Base-by-base conservation (phyloP, 116 monocot species). In the Phalaenopsis hybrid region DNA sequence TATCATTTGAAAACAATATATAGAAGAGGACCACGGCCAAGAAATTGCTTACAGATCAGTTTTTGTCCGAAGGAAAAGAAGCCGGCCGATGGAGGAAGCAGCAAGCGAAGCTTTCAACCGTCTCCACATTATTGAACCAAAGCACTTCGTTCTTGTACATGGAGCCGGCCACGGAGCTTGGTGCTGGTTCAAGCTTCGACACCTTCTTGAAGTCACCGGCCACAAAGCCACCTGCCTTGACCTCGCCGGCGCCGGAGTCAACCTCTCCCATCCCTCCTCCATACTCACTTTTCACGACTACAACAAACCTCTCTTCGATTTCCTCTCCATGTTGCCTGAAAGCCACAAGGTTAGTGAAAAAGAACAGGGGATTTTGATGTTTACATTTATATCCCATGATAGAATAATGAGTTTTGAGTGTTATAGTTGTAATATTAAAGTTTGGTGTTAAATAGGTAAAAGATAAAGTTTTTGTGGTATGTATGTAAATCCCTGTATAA, bases 81-180 rank as follows among this genome's bases (percentile, higher is more conserved):
- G 55, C 55, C 41, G 41, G 41, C 3, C 55, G 16, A 55, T 55
- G 65, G 23, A 5, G 65, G 65, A 65, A 65, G 21, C 65, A 2
- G 65, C 65, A 25, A 23, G 6, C 8, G 65, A 23, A 65, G 23
- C 21, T 65, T 23, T 65, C 8, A 65, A 12, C 23, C 65, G 23
- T 65, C 15, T 55, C 15, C 23, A 21, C 12, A 41, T 37, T 37
- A 73, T 31, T 15, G 13, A 41, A 15, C 34, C 46, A 20, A 33
- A 12, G 68, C 89, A 89, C 83, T 89, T 92, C 45, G 84, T 92
- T 43, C 79, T 89, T 8, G 86, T 92, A 25, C 92, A 92, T 49
- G 92, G 92, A 2, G 84, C 57, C 2, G 82, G 92, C 5, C 92
- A 92, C 68, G 92, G 92, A 23, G 87, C 86, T n/a, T 88, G 92